Evolutionary conservation across 2,329 filamentous ascomycete genomes (phyloP), one percentile per base, ranked within the genome.

Genomic region (Apiospora sp.): DNA sequence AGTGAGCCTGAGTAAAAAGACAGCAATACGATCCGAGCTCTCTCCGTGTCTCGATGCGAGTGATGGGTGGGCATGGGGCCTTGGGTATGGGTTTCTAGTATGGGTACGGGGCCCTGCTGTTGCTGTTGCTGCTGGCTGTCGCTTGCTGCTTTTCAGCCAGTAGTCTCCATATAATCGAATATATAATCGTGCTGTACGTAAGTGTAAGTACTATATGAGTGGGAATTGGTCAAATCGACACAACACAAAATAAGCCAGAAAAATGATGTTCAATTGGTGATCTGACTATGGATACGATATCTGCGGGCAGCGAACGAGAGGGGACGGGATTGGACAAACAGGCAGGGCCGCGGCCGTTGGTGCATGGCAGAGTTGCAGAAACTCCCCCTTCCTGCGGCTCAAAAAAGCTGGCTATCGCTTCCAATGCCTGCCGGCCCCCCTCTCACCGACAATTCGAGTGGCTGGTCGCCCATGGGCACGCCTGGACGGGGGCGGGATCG

Each of bases 401-500:
- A 13, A 41, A 41, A 22, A 14, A n/a, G 67, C 24, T 68, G 67
- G 41, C 19, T 73, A 44, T 61, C 34, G 30, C 51, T 12, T 48
- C 22, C 16, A 19, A 24, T 67, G 51, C 46, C 46, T 72, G 64
- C 70, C 67, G 73, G 73, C 61, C 71, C 75, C 68, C 51, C 71
- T 74, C 68, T 80, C 79, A 81, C 79, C 79, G 80, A 81, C 78
- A 81, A 81, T 81, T 81, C 72, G 74, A 79, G 80, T 78, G 80
- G 80, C 80, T 81, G 80, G 80, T 44, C 48, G 43, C 13, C 69
- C 67, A 68, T 27, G 43, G 37, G 30, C 61, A 41, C 34, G 58
- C n/a, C 58, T 64, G 34, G 58, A 34, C 34, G 58, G 30, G 67
- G 58, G 58, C 34, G 58, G 58, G 67, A 49, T 69, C 43, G 67